These are phyloP conservation scores for Astrocystis sublimbata DNA, from an alignment of 495 filamentous ascomycete species.

Conservation along the genomic window DNA sequence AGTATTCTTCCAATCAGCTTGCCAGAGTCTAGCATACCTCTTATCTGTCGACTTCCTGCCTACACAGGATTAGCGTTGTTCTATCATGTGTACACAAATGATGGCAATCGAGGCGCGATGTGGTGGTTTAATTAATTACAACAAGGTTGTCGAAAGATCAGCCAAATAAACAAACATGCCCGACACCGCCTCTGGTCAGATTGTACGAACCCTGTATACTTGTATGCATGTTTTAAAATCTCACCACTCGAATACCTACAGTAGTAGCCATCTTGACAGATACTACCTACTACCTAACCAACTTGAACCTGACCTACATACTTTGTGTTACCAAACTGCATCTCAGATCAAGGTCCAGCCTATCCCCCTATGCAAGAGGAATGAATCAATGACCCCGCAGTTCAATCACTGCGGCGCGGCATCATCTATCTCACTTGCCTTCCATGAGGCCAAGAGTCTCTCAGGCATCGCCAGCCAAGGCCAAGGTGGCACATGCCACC, in stretches of 20 bases:
- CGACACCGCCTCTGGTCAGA: not conserved
- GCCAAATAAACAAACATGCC: too few relatives aligned
- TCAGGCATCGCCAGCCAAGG: not conserved
- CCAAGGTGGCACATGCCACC: not conserved
- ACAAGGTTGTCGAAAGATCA: not conserved
- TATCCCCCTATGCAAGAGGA: too few relatives aligned
- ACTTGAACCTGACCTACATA: too few relatives aligned
- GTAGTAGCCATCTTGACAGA: too few relatives aligned
- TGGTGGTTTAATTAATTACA: not conserved
- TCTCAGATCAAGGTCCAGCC: not conserved
- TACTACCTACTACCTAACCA: too few relatives aligned
- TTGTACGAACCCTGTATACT: not conserved
- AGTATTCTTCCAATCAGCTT: too few relatives aligned
- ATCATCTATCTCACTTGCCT: too few relatives aligned
- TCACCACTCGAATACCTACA: not conserved
- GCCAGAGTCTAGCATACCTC: not conserved
- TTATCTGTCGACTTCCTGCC: constrained; percentile 3
- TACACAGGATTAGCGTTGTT: constrained; percentile 1
- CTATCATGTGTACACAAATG: not conserved
- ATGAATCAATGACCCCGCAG: not conserved
- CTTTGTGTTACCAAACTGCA: not conserved
- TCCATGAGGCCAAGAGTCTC: not conserved
- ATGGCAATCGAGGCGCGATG: not conserved
- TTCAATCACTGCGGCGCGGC: not conserved
- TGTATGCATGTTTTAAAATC: not conserved